phyloP scores from a whole-genome alignment of 1,284 basidiomycete genomes.

The Ceratobasidium sp. region DNA sequence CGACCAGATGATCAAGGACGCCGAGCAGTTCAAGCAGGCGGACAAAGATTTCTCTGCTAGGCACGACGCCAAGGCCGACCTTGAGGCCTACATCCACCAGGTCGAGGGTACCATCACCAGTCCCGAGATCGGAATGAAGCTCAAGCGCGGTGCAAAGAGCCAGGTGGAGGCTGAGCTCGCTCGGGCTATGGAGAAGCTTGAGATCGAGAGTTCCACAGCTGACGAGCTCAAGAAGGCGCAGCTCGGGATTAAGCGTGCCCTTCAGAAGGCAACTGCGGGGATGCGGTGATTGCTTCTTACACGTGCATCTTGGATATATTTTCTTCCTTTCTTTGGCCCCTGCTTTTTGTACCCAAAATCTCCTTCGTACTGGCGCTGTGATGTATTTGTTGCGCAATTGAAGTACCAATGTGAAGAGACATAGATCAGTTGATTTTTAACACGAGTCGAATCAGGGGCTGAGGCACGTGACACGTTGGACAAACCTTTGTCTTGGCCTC shows the following conservation, averaged over 20 bases:
- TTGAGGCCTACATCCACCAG: slow-evolving; percentile 95
- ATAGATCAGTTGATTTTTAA: neutral
- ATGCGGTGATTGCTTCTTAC: slow-evolving; percentile 66
- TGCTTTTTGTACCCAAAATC: slow-evolving; percentile 38
- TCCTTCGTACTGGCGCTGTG: slow-evolving; percentile 37
- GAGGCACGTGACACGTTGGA: slow-evolving; percentile 1
- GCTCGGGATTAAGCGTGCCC: slow-evolving; percentile 90
- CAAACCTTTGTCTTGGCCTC: neutral
- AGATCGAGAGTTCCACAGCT: slow-evolving; percentile 91
- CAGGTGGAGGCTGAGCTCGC: slow-evolving; percentile 97
- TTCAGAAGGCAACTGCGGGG: slow-evolving; percentile 94
- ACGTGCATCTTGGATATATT: slow-evolving; percentile 16
- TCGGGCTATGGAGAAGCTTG: slow-evolving; percentile 94
- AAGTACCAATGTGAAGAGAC: slow-evolving; percentile 32
- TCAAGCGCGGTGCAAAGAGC: slow-evolving; percentile 93
- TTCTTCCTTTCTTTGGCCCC: slow-evolving; percentile 13
- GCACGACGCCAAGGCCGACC: slow-evolving; percentile 96
- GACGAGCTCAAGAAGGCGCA: slow-evolving; percentile 96
- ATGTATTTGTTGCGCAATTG: slow-evolving; percentile 41
- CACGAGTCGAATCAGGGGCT: neutral
- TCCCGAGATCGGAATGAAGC: slow-evolving; percentile 96
- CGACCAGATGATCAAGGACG: slow-evolving; percentile 98
- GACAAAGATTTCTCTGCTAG: slow-evolving; percentile 97
- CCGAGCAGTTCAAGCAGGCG: slow-evolving; percentile 94
- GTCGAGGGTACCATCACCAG: slow-evolving; percentile 93